These are phyloP conservation scores for Gyrodon lividus DNA, from an alignment of 768 basidiomycete genomes.

Conservation along the genomic window DNA sequence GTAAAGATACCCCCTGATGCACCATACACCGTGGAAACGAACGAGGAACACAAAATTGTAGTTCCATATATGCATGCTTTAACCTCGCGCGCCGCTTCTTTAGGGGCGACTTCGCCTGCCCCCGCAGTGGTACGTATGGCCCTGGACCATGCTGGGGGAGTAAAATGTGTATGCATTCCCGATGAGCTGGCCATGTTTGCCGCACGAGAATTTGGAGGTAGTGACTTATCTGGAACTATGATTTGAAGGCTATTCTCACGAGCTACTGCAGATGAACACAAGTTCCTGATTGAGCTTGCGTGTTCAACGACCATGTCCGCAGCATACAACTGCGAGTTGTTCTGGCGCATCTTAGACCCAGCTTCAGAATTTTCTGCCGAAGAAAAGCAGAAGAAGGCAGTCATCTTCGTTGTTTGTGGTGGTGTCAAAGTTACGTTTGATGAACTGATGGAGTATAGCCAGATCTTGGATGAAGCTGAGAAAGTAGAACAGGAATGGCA, in stretches of 20 bases:
- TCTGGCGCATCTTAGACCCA: slow-evolving; percentile 40
- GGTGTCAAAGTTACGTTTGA: slow-evolving; percentile 65
- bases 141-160: slow-evolving; percentile 52
- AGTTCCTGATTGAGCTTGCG: slow-evolving; percentile 70
- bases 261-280: slow-evolving; percentile 60
- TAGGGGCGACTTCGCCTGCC: slow-evolving; percentile 68
- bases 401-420: slow-evolving; percentile 63
- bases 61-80: slow-evolving; percentile 58
- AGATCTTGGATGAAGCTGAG: slow-evolving; percentile 37
- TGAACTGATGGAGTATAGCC: slow-evolving; percentile 50
- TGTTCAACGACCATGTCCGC: slow-evolving; percentile 69
- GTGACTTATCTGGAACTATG: slow-evolving; percentile 36
- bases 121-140: slow-evolving; percentile 64
- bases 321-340: slow-evolving; percentile 58
- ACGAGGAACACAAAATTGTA: slow-evolving; percentile 43
- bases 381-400: slow-evolving; percentile 31
- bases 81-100: slow-evolving; percentile 64
- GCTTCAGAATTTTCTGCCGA: slow-evolving; percentile 20
- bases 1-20: slow-evolving; percentile 21
- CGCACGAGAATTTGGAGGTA: slow-evolving; percentile 57
- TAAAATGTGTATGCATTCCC: slow-evolving; percentile 59
- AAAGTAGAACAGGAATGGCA: slow-evolving; percentile 28
- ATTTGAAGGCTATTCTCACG: background rate
- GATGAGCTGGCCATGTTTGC: slow-evolving; percentile 71
- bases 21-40: slow-evolving; percentile 44